Percentiles rank a stretch among this genome's conserved stretches.
phyloP scores from a whole-genome alignment of 805 yeast genomes.

The Lipomyces spencermartinsiae region DNA sequence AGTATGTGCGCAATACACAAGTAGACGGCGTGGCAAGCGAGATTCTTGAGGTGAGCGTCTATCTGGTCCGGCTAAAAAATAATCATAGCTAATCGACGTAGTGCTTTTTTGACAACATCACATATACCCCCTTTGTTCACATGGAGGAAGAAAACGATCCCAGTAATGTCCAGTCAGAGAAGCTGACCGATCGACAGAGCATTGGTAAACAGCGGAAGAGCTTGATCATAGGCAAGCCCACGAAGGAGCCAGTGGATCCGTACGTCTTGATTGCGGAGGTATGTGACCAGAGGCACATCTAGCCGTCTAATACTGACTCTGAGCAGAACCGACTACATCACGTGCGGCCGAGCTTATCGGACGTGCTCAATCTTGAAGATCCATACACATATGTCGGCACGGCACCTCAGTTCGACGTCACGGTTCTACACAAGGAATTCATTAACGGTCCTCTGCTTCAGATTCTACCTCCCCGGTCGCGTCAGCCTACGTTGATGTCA shows the following conservation, averaged over 20 bases:
- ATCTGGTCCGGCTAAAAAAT: conserved; percentile 48
- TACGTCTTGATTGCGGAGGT: conserved; percentile 43
- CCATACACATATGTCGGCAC: conserved; percentile 42
- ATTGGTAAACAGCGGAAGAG: conserved; percentile 45
- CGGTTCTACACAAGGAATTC: conserved; percentile 42
- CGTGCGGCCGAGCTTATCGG: conserved; percentile 46
- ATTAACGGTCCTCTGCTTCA: conserved; percentile 46
- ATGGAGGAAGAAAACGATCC: conserved; percentile 47
- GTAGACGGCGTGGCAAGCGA: conserved; percentile 48
- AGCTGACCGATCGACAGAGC: conserved; percentile 19
- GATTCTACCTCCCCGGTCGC: conserved; percentile 47
- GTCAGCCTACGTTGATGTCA: conserved; percentile 37
- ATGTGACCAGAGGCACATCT: neutral
- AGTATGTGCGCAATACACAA: conserved; percentile 58
- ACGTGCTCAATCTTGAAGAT: conserved; percentile 40
- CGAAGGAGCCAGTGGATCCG: conserved; percentile 47
- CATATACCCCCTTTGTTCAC: conserved; percentile 61
- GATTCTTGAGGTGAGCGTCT: conserved; percentile 45
- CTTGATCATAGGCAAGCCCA: conserved; percentile 44
- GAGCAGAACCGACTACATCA: conserved; percentile 45
- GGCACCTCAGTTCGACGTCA: conserved; percentile 40
- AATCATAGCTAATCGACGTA: conserved; percentile 43
- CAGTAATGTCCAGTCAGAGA: conserved; percentile 24
- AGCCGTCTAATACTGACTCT: conserved; percentile 29
- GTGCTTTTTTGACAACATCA: conserved; percentile 72